These are phyloP conservation scores for Lodderomyces margitis DNA, from an alignment of 1,139 yeast genomes.

Conservation along the genomic window DNA sequence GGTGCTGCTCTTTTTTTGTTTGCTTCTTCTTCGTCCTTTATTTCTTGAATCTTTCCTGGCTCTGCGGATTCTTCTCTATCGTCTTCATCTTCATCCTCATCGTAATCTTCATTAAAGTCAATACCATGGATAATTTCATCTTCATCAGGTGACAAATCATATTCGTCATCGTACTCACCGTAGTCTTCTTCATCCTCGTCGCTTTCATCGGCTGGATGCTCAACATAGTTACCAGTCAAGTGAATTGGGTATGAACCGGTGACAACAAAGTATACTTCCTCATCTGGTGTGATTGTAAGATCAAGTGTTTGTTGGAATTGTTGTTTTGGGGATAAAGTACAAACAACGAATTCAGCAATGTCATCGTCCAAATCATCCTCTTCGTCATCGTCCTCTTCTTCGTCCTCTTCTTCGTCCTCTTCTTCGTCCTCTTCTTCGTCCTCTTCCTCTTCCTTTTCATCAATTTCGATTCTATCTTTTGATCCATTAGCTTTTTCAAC, in stretches of 20 bases:
- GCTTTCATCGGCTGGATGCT: constrained; percentile 84
- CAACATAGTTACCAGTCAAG: constrained; percentile 91
- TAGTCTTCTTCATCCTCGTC: constrained; percentile 50
- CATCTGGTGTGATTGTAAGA: constrained; percentile 87
- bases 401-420: constrained; percentile 51
- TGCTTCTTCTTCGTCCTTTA: constrained; percentile 42
- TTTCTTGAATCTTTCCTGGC: constrained; percentile 7
- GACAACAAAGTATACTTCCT: constrained; percentile 90
- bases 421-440: constrained; percentile 36
- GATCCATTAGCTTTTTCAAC: constrained; percentile 29
- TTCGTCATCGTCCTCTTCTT: constrained; percentile 60
- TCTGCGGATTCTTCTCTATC: constrained; percentile 35
- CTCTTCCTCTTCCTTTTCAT: constrained; percentile 28
- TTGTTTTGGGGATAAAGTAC: constrained; percentile 84
- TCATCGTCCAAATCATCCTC: constrained; percentile 53
- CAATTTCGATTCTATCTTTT: constrained; percentile 41
- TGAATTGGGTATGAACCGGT: constrained; percentile 95
- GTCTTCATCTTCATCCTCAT: constrained; percentile 54
- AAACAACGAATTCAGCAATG: constrained; percentile 74
- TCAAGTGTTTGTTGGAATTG: constrained; percentile 91
- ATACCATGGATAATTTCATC: constrained; percentile 64
- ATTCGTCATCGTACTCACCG: constrained; percentile 66
- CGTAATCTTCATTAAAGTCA: constrained; percentile 64
- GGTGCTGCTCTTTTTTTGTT: constrained; percentile 38
- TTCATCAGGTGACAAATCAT: constrained; percentile 89